These are phyloP conservation scores for Huntiella moniliformis DNA, from an alignment of 2,329 filamentous ascomycete species.

Conservation along the genomic window DNA sequence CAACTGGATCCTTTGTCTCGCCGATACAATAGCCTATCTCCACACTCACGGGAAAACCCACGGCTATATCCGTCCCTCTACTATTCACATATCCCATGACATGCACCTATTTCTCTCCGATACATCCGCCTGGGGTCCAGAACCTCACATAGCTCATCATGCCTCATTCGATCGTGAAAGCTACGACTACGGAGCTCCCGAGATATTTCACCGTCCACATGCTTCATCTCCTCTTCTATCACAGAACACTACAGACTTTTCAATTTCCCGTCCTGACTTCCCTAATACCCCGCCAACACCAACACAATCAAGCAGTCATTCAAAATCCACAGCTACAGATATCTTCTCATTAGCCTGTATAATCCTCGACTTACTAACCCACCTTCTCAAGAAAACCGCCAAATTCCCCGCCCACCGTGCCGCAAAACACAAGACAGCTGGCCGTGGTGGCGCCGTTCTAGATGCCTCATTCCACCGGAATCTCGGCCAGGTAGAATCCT, in stretches of 20 bases:
- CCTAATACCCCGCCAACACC: constrained; percentile 16
- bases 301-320: constrained; percentile 20
- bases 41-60: constrained; percentile 47
- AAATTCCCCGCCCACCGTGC: constrained; percentile 49
- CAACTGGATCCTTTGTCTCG: constrained; percentile 59
- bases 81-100: constrained; percentile 44
- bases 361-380: constrained; percentile 51
- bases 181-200: constrained; percentile 57
- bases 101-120: constrained; percentile 54
- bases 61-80: constrained; percentile 51
- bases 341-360: constrained; percentile 57
- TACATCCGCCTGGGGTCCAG: constrained; percentile 29
- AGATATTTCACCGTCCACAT: constrained; percentile 31
- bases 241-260: constrained; percentile 21
- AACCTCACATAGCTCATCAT: constrained; percentile 23
- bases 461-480: constrained; percentile 60
- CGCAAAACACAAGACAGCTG: constrained; percentile 40
- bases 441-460: constrained; percentile 39
- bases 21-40: constrained; percentile 47
- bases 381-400: constrained; percentile 47
- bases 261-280: constrained; percentile 20
- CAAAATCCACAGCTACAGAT: constrained; percentile 41
- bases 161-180: constrained; percentile 44
- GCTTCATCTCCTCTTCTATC: constrained; percentile 19
- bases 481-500: constrained; percentile 45